Evolutionary conservation across 208 protist species (phyloP).

Genomic region (Wallacemonas sp.): DNA sequence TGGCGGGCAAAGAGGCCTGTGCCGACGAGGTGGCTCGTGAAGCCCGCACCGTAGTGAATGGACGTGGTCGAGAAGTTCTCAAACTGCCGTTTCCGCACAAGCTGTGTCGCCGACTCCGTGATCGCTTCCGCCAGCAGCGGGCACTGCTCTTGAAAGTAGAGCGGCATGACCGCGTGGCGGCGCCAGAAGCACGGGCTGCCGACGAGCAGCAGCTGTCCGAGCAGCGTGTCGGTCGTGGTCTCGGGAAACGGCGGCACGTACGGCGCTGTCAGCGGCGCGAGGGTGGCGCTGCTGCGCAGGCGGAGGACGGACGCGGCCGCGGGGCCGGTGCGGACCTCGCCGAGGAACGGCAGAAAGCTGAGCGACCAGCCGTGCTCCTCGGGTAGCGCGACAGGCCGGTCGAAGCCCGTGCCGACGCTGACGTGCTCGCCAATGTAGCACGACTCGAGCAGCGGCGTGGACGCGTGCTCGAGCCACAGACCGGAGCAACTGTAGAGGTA

Average conservation of each 20-base stretch:
- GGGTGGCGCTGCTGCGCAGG: neutral
- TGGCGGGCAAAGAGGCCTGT: conserved; percentile 24
- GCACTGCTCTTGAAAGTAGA: conserved; percentile 20
- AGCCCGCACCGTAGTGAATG: conserved; percentile 19
- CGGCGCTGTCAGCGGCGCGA: neutral
- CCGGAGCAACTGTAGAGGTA: conserved; percentile 32
- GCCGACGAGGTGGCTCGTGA: conserved; percentile 27
- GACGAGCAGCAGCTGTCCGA: conserved; percentile 22
- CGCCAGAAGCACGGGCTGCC: conserved; percentile 42
- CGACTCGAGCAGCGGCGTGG: conserved; percentile 18
- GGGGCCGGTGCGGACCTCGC: neutral
- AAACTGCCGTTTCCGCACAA: conserved; percentile 12
- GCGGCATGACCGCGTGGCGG: conserved; percentile 8
- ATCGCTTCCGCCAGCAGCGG: conserved; percentile 10
- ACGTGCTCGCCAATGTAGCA: conserved; percentile 34
- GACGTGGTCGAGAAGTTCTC: conserved; percentile 2
- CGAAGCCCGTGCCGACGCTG: conserved; percentile 17
- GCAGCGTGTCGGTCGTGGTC: conserved; percentile 6
- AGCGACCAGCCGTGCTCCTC: conserved; percentile 8
- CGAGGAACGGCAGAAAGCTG: neutral
- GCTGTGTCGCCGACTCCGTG: neutral
- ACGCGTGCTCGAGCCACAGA: conserved; percentile 31
- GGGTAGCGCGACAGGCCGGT: conserved; percentile 11
- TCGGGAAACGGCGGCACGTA: neutral
- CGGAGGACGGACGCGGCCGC: neutral